Conservation (phyloP, 371 early-diverging fungal genomes). For the Blastocladiella emersonii region DNA sequence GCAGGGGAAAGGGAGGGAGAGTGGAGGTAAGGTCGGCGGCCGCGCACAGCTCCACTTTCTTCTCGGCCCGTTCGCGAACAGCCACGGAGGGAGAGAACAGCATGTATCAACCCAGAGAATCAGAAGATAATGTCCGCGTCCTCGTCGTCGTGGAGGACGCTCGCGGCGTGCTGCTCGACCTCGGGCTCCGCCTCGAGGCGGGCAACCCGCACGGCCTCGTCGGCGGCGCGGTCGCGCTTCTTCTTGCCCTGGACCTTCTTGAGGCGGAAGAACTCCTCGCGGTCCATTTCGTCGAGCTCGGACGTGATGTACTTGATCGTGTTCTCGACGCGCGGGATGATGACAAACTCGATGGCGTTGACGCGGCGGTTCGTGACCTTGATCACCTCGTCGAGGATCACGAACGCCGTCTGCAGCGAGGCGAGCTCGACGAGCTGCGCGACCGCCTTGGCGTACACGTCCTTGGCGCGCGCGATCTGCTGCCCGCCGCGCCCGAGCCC, state of each 20-base stretch:
- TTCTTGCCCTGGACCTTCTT: constrained; percentile 97
- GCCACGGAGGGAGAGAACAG: no score
- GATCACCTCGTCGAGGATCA: constrained; percentile 96
- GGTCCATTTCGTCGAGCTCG: constrained; percentile 98
- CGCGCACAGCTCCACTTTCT: no score
- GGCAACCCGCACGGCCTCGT: constrained; percentile 22
- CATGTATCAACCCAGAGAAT: neutral
- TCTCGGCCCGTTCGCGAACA: no score
- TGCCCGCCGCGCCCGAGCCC: constrained; percentile 98
- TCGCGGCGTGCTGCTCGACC: constrained; percentile 6
- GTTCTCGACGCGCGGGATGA: constrained; percentile 97
- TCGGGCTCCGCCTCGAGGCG: neutral
- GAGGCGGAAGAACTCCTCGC: constrained; percentile 98
- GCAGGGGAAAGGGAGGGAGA: no score
- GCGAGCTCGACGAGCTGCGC: constrained; percentile 91
- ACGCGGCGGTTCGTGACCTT: constrained; percentile 98
- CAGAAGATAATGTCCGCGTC: constrained; percentile 51
- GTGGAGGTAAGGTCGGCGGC: no score
- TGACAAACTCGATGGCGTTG: constrained; percentile 97
- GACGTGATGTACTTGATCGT: constrained; percentile 94
- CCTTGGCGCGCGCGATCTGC: constrained; percentile 84
- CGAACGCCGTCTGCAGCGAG: constrained; percentile 84
- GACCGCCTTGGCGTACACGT: constrained; percentile 85
- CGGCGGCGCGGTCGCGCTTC: constrained; percentile 67
- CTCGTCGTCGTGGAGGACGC: constrained; percentile 23